Evolutionary conservation across 257 asterid species (phyloP).

Genomic region (Gentiana dahurica): DNA sequence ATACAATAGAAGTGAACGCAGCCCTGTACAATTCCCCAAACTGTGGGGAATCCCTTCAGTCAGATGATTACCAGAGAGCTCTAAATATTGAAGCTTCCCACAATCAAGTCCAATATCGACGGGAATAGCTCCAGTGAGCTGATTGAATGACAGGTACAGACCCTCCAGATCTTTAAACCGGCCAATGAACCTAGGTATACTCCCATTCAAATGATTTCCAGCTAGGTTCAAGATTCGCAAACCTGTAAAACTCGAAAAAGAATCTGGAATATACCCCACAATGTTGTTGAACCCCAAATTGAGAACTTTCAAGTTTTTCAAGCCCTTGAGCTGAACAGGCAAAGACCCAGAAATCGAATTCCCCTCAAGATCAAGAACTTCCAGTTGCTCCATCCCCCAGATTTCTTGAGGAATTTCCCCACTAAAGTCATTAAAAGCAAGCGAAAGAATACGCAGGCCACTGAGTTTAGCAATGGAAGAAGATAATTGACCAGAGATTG

Average conservation of each 20-base stretch:
- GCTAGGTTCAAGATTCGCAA: conserved; percentile 61
- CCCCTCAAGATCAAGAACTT: conserved; percentile 90
- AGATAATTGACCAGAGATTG: conserved; percentile 45
- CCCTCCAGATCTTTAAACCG: conserved; percentile 48
- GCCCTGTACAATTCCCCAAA: conserved; percentile 50
- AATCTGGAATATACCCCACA: conserved; percentile 43
- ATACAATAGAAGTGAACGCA: conserved; percentile 51
- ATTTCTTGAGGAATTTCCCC: conserved; percentile 61
- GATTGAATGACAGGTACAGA: conserved; percentile 76
- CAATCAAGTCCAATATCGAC: conserved; percentile 51
- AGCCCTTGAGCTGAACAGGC: conserved; percentile 42
- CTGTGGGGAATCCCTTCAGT: conserved; percentile 41
- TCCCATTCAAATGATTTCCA: conserved; percentile 64
- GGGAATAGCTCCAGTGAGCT: conserved; percentile 57
- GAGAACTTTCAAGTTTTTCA: conserved; percentile 53
- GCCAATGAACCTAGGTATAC: conserved; percentile 46
- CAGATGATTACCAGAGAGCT: conserved; percentile 63
- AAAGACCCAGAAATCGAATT: conserved; percentile 47
- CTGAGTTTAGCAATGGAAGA: conserved; percentile 37
- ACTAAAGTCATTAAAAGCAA: conserved; percentile 64
- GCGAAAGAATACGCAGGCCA: conserved; percentile 56
- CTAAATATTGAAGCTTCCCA: conserved; percentile 61
- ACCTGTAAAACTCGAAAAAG: conserved; percentile 33
- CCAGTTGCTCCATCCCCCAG: conserved; percentile 79
- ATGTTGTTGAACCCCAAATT: conserved; percentile 65